Percentiles rank a stretch among this genome's conserved stretches.
Conservation (phyloP, 2,329 filamentous ascomycete genomes). For the Thermoascus crustaceus region DNA sequence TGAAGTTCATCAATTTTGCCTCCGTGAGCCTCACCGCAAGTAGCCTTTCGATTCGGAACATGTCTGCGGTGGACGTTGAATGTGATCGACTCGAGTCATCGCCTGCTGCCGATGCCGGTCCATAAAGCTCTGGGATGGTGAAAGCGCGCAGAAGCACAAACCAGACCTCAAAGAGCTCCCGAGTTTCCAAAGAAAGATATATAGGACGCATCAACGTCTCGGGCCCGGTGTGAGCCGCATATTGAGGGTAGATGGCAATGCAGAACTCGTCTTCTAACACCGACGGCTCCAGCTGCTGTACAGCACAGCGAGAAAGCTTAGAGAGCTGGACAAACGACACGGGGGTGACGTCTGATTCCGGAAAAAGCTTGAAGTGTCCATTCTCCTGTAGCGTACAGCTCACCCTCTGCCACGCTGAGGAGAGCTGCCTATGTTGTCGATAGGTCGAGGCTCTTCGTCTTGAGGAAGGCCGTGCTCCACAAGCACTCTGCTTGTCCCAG, state of each 20-base stretch:
- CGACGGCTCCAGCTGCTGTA: slow-evolving; percentile 82
- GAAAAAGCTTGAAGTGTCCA: slow-evolving; percentile 83
- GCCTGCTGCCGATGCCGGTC: slow-evolving; percentile 40
- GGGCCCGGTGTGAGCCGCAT: slow-evolving; percentile 64
- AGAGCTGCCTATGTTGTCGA: slow-evolving; percentile 49
- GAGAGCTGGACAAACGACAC: slow-evolving; percentile 79
- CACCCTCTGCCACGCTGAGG: slow-evolving; percentile 72
- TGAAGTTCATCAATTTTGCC: slow-evolving; percentile 44
- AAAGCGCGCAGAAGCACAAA: slow-evolving; percentile 86
- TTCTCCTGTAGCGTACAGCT: slow-evolving; percentile 94
- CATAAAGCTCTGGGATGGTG: slow-evolving; percentile 84
- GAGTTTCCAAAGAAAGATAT: slow-evolving; percentile 77
- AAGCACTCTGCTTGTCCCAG: slow-evolving; percentile 69
- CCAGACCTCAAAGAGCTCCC: slow-evolving; percentile 95
- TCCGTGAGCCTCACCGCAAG: slow-evolving; percentile 54
- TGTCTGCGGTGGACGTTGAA: slow-evolving; percentile 42
- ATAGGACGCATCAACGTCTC: slow-evolving; percentile 77
- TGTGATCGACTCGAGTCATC: slow-evolving; percentile 37
- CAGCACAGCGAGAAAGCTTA: slow-evolving; percentile 78
- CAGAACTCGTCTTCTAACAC: slow-evolving; percentile 90
- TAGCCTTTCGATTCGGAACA: slow-evolving; percentile 59
- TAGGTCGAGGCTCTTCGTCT: slow-evolving; percentile 43
- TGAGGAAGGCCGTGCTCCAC: slow-evolving; percentile 27
- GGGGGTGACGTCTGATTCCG: slow-evolving; percentile 72
- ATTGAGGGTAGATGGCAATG: slow-evolving; percentile 91